Evolutionary conservation across 345 rosid species (phyloP).

Genomic region (Syzygium grande): DNA sequence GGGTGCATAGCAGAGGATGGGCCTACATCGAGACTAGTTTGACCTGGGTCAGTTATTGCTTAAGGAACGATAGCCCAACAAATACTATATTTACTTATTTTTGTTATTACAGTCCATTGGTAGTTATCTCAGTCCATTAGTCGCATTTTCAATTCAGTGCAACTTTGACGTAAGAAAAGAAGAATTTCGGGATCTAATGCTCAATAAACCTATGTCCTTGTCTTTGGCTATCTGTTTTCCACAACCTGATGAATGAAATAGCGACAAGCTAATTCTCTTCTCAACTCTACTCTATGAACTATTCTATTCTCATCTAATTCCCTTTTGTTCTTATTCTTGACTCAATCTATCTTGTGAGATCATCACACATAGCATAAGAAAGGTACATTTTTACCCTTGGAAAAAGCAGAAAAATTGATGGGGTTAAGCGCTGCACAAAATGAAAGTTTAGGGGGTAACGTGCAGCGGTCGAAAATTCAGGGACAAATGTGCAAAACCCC

Average conservation of each 20-base stretch:
- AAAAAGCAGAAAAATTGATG: background rate
- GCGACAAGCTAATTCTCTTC: background rate
- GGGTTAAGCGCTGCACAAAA: background rate
- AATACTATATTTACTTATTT: background rate
- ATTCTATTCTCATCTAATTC: background rate
- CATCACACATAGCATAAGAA: background rate
- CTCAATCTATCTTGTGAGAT: background rate
- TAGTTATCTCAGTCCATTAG: background rate
- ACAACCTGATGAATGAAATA: background rate
- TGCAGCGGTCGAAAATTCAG: background rate
- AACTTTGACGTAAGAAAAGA: background rate
- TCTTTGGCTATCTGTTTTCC: background rate
- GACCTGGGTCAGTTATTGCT: background rate
- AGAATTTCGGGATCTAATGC: background rate
- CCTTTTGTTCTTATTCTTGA: background rate
- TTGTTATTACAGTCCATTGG: background rate
- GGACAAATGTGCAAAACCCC: background rate
- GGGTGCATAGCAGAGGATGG: background rate
- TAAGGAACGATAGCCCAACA: background rate
- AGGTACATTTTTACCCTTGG: background rate
- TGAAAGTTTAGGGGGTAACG: background rate
- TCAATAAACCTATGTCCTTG: background rate
- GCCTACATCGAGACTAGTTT: background rate
- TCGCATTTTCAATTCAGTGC: background rate
- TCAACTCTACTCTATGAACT: background rate